Evolutionary conservation across 2,329 filamentous ascomycete species (phyloP).

Genomic region (Microsporum ferrugineum): DNA sequence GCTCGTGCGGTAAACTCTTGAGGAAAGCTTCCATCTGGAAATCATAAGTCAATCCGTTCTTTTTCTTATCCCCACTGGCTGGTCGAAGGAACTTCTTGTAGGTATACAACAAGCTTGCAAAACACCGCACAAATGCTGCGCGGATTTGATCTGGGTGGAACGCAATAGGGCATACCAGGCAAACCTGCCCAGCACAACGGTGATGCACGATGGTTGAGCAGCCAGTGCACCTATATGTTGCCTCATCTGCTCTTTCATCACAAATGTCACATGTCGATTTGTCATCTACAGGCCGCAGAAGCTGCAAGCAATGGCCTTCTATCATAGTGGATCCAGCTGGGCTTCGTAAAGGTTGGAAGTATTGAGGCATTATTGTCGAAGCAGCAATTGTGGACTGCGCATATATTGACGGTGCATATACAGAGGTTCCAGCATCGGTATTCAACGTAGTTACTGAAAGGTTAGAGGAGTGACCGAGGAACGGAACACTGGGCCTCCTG

Average conservation of each 20-base stretch:
- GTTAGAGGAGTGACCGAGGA: constrained; percentile 50
- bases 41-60: constrained; percentile 49
- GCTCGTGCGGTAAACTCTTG: constrained; percentile 52
- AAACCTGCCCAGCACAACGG: constrained; percentile 49
- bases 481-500: constrained; percentile 57
- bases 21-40: constrained; percentile 59
- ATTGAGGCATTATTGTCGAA: constrained; percentile 40
- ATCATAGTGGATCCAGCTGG: constrained; percentile 28
- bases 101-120: constrained; percentile 57
- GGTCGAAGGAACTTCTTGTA: constrained; percentile 53
- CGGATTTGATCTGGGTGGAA: constrained; percentile 57
- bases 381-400: constrained; percentile 41
- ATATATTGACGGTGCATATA: constrained; percentile 40
- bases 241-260: constrained; percentile 49
- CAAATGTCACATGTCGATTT: constrained; percentile 38
- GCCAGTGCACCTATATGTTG: constrained; percentile 38
- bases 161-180: constrained; percentile 54
- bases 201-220: constrained; percentile 45
- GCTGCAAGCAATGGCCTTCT: constrained; percentile 40
- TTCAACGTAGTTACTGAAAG: constrained; percentile 36
- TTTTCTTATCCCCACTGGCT: constrained; percentile 50
- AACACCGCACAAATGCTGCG: constrained; percentile 57
- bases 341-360: constrained; percentile 18
- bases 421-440: constrained; percentile 22
- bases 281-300: constrained; percentile 32